A percentile compares a stretch with the other conserved stretches of the same genome.
These are phyloP conservation scores for Canariomyces notabilis DNA, from an alignment of 2,329 filamentous ascomycete species.

Conservation along the genomic window DNA sequence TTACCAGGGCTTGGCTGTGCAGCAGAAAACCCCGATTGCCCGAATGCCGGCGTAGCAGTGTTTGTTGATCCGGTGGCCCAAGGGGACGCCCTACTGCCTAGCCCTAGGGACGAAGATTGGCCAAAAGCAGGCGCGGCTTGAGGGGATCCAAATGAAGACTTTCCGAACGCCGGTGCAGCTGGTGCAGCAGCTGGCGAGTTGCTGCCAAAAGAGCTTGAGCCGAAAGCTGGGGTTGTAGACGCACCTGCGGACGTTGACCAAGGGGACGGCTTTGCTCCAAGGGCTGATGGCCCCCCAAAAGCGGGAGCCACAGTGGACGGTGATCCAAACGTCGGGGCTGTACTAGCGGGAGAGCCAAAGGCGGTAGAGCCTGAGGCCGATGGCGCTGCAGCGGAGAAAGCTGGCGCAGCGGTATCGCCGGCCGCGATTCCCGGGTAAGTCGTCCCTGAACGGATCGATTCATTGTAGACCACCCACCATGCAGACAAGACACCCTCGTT, in stretches of 20 bases:
- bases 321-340: constrained; percentile 25
- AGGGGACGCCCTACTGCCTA: constrained; percentile 42
- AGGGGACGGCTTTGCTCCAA: constrained; percentile 48
- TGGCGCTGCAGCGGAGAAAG: constrained; percentile 30
- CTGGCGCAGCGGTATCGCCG: constrained; percentile 34
- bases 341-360: constrained; percentile 19
- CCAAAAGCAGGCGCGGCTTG: constrained; percentile 44
- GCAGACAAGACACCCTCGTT: constrained; percentile 78
- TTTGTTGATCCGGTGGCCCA: constrained; percentile 43
- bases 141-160: constrained; percentile 37
- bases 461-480: constrained; percentile 91
- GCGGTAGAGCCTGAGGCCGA: constrained; percentile 24
- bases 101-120: constrained; percentile 43
- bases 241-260: constrained; percentile 41
- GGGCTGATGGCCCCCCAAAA: constrained; percentile 42
- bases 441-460: constrained; percentile 70
- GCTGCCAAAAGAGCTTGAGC: constrained; percentile 22
- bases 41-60: constrained; percentile 44
- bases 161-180: constrained; percentile 45
- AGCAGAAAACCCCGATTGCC: constrained; percentile 47
- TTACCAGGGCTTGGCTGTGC: constrained; percentile 32
- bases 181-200: constrained; percentile 29
- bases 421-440: constrained; percentile 66
- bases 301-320: constrained; percentile 29
- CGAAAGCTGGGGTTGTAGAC: constrained; percentile 26